Base-by-base conservation (phyloP, 352 stramenopile species). In the Phytophthora macrochlamydospora region DNA sequence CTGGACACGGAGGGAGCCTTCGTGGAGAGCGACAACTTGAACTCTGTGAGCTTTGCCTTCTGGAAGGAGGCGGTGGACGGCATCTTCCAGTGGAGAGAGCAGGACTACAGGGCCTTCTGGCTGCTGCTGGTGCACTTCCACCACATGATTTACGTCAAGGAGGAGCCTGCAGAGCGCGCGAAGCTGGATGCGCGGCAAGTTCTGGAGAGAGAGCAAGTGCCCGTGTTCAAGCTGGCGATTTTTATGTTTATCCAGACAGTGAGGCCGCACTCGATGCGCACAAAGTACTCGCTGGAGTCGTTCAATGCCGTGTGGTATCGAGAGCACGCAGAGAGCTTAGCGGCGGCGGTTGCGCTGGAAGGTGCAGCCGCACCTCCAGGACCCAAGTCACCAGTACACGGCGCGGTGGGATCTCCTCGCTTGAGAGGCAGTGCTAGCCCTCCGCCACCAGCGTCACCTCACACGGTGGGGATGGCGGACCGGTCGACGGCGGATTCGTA, bases 71-170 rank as follows among this genome's bases (percentile, higher is more conserved):
- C 84, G 7, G 81, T 92, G 45, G 64, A 77, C 2, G 52, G 48
- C 31, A 79, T 91, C 43, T 91, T 92, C 56, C 81, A 88, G 59
- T 95, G 87, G 87, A 78, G 85, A 52, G 87, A 93, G 18, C 76
- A 92, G 69, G 83, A 95, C 56, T 93, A 90, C 61, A 78, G 86
- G 55, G 81, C 82, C 56, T 93, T 95, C 51, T 95, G 87, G 87
- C 65, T 95, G 63, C 61, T 93, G 43, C 68, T 95, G 12, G 77
- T 91, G 52, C 79, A 88, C 18, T 89, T 93, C 58, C 87, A 93
- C 66, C 82, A 83, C 43, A 83, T 88, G 64, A 87, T 92, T 51
- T 67, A 64, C 0, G 72, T 90, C 2, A 74, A 75, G 42, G 67
- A 77, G 18, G 56, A 74, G 44, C 59, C 51, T 24, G 30, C 56